phyloP scores from a whole-genome alignment of 352 stramenopile genomes.

The Pythium insidiosum region DNA sequence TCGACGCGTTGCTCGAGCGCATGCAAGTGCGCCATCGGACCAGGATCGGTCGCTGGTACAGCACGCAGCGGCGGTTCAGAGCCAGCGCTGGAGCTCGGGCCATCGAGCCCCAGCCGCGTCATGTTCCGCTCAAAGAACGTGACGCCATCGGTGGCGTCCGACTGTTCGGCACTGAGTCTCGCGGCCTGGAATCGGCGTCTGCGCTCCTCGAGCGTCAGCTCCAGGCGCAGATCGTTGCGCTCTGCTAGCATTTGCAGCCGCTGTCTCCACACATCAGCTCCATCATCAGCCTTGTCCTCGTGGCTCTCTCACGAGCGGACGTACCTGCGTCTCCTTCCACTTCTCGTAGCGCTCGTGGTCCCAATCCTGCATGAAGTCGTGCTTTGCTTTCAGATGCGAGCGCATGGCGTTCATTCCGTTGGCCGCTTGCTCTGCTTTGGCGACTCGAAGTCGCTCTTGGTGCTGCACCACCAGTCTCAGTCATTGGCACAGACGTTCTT shows the following conservation, averaged over 20 bases:
- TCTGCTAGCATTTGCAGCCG: slow-evolving; percentile 24
- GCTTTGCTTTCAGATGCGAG: slow-evolving; percentile 50
- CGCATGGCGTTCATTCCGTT: slow-evolving; percentile 22
- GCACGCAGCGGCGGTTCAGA: slow-evolving; percentile 22
- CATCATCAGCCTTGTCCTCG: not conserved
- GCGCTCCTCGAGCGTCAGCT: slow-evolving; percentile 46
- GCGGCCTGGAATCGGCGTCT: slow-evolving; percentile 20
- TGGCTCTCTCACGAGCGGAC: not conserved
- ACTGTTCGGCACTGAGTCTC: slow-evolving; percentile 19
- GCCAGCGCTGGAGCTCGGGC: slow-evolving; percentile 1
- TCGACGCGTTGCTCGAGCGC: slow-evolving; percentile 38
- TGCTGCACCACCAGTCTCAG: slow-evolving; percentile 14
- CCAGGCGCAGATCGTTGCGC: slow-evolving; percentile 42
- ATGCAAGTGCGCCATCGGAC: slow-evolving; percentile 28
- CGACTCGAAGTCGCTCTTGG: slow-evolving; percentile 17
- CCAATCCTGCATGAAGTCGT: slow-evolving; percentile 52
- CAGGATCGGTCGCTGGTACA: slow-evolving; percentile 29
- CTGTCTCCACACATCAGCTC: slow-evolving; percentile 12
- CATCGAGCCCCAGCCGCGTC: slow-evolving; percentile 37
- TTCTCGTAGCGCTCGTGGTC: slow-evolving; percentile 40
- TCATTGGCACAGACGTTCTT: not conserved
- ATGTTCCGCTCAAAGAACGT: slow-evolving; percentile 59
- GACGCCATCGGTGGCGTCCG: slow-evolving; percentile 36
- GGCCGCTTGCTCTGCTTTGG: slow-evolving; percentile 12
- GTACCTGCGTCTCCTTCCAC: slow-evolving; percentile 50